A percentile compares a stretch with the other conserved stretches of the same genome.
These are phyloP conservation scores for Funneliformis geosporum DNA, from an alignment of 192 early-diverging fungal genomes.

Conservation along the genomic window DNA sequence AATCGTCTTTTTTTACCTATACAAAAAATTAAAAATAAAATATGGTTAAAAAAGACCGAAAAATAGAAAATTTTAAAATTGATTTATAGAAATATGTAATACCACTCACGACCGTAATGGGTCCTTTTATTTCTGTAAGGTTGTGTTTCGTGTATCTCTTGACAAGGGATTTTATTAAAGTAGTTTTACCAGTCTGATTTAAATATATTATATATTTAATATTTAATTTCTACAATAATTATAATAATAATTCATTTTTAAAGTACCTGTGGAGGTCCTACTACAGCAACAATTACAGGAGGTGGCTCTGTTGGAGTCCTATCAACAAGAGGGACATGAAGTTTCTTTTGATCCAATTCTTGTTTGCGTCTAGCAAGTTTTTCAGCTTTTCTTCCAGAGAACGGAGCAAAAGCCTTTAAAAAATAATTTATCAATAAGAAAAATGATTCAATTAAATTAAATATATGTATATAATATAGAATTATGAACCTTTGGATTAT, in stretches of 20 bases:
- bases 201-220: background rate
- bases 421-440: background rate
- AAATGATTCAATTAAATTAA: background rate
- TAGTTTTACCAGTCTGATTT: conserved; percentile 90
- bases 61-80: no score
- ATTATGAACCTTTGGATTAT: conserved; percentile 82
- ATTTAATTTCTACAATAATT: no score
- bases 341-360: conserved; percentile 85
- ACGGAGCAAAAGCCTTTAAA: conserved; percentile 69
- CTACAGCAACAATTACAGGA: conserved; percentile 92
- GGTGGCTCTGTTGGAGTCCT: conserved; percentile 88
- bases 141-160: conserved; percentile 95
- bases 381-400: conserved; percentile 73
- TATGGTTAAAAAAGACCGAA: conserved; percentile 29
- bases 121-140: conserved; percentile 88
- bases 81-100: background rate
- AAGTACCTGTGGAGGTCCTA: conserved; percentile 87
- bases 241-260: background rate
- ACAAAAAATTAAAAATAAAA: background rate
- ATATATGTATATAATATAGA: conserved; percentile 12
- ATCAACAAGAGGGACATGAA: conserved; percentile 96
- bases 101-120: conserved; percentile 95
- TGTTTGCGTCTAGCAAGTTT: conserved; percentile 77
- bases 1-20: conserved; percentile 88
- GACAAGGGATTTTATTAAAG: conserved; percentile 94